Conservation (phyloP, 1,284 basidiomycete genomes). For the Taiwanofungus camphoratus region DNA sequence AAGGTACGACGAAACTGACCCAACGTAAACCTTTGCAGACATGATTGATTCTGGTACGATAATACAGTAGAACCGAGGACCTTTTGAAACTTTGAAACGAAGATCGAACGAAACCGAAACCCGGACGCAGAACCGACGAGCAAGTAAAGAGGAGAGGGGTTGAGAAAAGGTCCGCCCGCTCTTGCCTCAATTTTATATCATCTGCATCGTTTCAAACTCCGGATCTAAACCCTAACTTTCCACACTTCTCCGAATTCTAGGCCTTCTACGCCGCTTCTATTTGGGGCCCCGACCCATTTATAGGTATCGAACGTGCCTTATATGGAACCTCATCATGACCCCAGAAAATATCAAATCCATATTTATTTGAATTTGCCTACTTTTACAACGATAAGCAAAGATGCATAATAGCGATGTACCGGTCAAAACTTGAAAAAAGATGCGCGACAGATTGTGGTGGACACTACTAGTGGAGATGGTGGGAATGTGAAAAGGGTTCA, state of each 20-base stretch:
- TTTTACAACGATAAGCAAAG: no score
- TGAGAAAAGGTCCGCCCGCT: constrained; percentile 15
- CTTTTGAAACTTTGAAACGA: constrained; percentile 42
- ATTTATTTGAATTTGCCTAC: no score
- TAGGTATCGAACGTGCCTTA: no score
- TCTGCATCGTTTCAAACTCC: constrained; percentile 25
- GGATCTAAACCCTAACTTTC: constrained; percentile 18
- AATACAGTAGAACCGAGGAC: constrained; percentile 38
- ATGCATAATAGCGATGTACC: no score
- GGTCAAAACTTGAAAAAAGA: no score
- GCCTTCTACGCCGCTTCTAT: constrained; percentile 13
- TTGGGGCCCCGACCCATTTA: constrained; percentile 10
- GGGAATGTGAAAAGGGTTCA: constrained; percentile 10
- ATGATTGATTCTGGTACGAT: constrained; percentile 41
- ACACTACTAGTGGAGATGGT: not conserved
- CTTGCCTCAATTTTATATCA: constrained; percentile 44
- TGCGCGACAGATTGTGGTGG: no score
- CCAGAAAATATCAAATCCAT: no score
- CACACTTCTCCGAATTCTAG: constrained; percentile 10
- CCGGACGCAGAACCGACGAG: constrained; percentile 23
- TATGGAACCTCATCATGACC: no score
- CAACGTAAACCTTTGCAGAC: constrained; percentile 81
- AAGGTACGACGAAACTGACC: constrained; percentile 51
- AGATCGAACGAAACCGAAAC: constrained; percentile 30
- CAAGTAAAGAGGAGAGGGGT: constrained; percentile 25